Base-by-base conservation (phyloP, 179 eudicot species). In the Beta macrorhiza region DNA sequence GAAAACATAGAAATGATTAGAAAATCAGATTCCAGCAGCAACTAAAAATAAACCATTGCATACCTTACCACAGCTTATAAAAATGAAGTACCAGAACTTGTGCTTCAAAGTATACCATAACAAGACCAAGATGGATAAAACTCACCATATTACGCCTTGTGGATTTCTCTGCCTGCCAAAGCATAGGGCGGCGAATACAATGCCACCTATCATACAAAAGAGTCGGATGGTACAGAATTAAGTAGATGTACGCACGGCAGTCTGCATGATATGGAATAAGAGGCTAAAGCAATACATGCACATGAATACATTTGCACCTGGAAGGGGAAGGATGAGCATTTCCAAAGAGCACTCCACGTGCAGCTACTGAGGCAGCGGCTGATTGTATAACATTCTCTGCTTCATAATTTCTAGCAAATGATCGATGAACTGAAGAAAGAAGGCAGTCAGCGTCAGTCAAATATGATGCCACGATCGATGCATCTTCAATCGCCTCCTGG, bases 311-410 rank as follows among this genome's bases (percentile, higher is more conserved):
- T 49, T n/a, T 77, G 78, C 75, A 94, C 99, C 98, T 91, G 76
- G 99, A 91, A 63, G 94, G 85, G 19, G 87, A 88, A 53, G 97
- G 97, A 74, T 90, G 91, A 68, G 88, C 87, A 85, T 97, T 97
- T 77, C 99, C 99, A 84, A 90, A 97, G 16, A 97, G 91, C 80
- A 91, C 93, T 68, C 99, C 99, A 65, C 99, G 92, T 44, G 89
- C 98, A 82, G 97, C 95, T 67, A 97, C 89, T 57, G 98, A 97
- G 85, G 98, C 99, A 82, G 99, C 99, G 78, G 91, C 89, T 80
- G 97, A 94, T 78, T 92, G 97, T 75, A 90, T 61, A 80, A 91
- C 77, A 84, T 94, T 97, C 84, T 93, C 97, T 80, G 89, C 88
- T 87, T 87, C 92, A 75, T 90, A 91, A 76, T 86, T 89, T 88